Evolutionary conservation across 2,329 filamentous ascomycete genomes (phyloP).

Genomic region (Pseudogymnoascus sp.): DNA sequence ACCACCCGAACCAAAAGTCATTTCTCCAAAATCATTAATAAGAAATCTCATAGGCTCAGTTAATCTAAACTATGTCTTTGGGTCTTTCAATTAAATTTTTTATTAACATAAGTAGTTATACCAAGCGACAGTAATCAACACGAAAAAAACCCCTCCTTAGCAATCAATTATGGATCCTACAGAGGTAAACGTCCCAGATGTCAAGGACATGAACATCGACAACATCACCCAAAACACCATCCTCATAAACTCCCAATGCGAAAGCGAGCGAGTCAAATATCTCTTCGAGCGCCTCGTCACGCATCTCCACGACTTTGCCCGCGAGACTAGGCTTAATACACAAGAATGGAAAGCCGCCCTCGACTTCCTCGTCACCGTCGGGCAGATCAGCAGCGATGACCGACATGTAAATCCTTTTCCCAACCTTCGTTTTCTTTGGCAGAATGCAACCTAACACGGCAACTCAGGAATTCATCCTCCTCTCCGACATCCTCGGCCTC

Average conservation of each 20-base stretch:
- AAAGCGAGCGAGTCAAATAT: conserved; percentile 59
- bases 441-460: neutral
- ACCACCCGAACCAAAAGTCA: neutral
- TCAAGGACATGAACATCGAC: conserved; percentile 67
- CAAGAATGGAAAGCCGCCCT: too few species aligned
- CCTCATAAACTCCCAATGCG: conserved; percentile 63
- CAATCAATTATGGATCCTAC: conserved; percentile 34
- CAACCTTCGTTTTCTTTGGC: neutral
- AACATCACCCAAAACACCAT: conserved; percentile 74
- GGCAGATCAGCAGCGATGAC: too few species aligned
- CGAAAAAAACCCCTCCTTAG: neutral
- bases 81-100: neutral
- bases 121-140: neutral
- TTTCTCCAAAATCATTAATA: neutral
- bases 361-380: too few species aligned
- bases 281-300: conserved; percentile 41
- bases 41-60: neutral
- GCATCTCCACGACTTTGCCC: too few species aligned
- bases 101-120: neutral
- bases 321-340: too few species aligned
- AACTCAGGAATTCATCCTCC: conserved; percentile 66
- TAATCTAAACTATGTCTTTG: neutral
- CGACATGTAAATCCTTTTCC: neutral
- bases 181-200: conserved; percentile 38
- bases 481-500: conserved; percentile 71